Percentiles rank a stretch among this genome's conserved stretches.
Evolutionary conservation across 352 stramenopile species (phyloP).

Genomic region (Pythium periplocum): DNA sequence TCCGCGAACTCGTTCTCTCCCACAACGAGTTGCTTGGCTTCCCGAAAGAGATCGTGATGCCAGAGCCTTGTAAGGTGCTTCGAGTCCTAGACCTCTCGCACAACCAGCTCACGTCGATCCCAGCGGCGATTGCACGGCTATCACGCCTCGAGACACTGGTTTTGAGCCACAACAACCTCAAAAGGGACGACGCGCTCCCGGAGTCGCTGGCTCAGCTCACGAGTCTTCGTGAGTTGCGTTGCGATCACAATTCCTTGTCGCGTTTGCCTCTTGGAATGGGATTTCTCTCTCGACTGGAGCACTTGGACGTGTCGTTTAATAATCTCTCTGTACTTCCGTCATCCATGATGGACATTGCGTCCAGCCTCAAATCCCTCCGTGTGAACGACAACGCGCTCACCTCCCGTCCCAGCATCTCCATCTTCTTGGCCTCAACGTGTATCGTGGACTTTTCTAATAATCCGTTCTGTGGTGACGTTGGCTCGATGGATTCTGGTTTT

Average conservation of each 20-base stretch:
- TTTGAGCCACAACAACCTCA: slow-evolving; percentile 37
- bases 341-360: slow-evolving; percentile 32
- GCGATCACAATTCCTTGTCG: slow-evolving; percentile 31
- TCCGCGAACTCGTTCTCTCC: slow-evolving; percentile 32
- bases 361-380: slow-evolving; percentile 31
- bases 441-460: slow-evolving; percentile 67
- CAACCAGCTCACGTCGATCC: slow-evolving; percentile 38
- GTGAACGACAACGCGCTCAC: slow-evolving; percentile 44
- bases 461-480: slow-evolving; percentile 29
- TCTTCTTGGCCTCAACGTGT: slow-evolving; percentile 13
- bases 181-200: slow-evolving; percentile 18
- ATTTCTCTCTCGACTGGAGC: slow-evolving; percentile 25
- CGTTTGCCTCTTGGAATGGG: slow-evolving; percentile 31
- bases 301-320: slow-evolving; percentile 47
- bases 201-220: slow-evolving; percentile 30
- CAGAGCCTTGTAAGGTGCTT: slow-evolving; percentile 27
- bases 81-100: slow-evolving; percentile 35
- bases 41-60: slow-evolving; percentile 26
- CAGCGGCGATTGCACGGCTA: slow-evolving; percentile 22
- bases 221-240: slow-evolving; percentile 28
- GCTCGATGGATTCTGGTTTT: not conserved
- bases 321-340: slow-evolving; percentile 36
- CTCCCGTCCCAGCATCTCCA: slow-evolving; percentile 21
- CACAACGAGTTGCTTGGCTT: slow-evolving; percentile 32
- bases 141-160: slow-evolving; percentile 14